A percentile compares a stretch with the other conserved stretches of the same genome.
Conservation (phyloP, 495 filamentous ascomycete species). For the Daldinia decipiens region DNA sequence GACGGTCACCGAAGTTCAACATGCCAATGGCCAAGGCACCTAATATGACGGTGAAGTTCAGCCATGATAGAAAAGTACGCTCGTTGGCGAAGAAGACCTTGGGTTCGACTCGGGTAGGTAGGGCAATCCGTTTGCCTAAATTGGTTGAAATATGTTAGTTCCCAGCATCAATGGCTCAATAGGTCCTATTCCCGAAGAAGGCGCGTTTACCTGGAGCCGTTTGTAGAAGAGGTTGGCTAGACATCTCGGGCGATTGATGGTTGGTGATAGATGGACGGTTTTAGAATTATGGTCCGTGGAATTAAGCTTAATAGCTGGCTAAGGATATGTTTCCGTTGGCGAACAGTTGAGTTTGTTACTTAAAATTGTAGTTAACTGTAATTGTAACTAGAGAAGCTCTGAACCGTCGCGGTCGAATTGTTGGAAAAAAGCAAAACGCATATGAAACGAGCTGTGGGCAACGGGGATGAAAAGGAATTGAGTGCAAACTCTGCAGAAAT, state of each 20-base stretch:
- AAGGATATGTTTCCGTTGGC: background rate
- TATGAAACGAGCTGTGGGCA: background rate
- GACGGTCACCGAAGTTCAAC: slow-evolving; percentile 95
- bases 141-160: slow-evolving; percentile 26
- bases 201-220: slow-evolving; percentile 77
- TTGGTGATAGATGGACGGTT: background rate
- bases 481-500: slow-evolving; percentile 10
- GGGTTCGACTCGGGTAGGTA: slow-evolving; percentile 96
- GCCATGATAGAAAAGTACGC: slow-evolving; percentile 98
- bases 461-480: slow-evolving; percentile 21
- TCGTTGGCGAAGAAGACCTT: slow-evolving; percentile 99
- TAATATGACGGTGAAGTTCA: slow-evolving; percentile 98
- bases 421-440: background rate
- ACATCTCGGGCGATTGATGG: slow-evolving; percentile 67
- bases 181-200: slow-evolving; percentile 6
- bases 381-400: background rate
- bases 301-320: slow-evolving; percentile 17
- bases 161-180: slow-evolving; percentile 3
- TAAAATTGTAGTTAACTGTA: background rate
- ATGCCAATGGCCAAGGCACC: slow-evolving; percentile 95
- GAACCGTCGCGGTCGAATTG: background rate
- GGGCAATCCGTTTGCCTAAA: slow-evolving; percentile 94
- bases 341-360: slow-evolving; percentile 1
- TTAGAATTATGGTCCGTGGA: slow-evolving; percentile 17
- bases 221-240: slow-evolving; percentile 93